Base-by-base conservation (phyloP, 2,329 filamentous ascomycete species). In the Aspergillus amoenus region DNA sequence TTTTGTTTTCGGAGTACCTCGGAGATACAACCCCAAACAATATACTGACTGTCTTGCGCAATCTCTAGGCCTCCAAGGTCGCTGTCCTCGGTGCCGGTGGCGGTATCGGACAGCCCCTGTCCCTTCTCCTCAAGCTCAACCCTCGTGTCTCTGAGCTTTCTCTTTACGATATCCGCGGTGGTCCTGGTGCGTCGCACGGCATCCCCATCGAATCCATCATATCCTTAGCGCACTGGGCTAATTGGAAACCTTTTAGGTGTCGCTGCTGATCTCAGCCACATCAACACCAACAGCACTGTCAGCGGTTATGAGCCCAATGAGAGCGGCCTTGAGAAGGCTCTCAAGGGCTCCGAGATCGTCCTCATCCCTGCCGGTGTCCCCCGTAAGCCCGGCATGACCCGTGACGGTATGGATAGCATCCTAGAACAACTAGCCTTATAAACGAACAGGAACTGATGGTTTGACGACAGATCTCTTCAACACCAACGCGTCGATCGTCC, bases 401-500 rank as follows among this genome's bases (percentile, higher is more conserved):
- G 94, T 84, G 94, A 99, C 81, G 85, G 85, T 87, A 81, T 62
- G 79, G 15, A 40, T 49, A 37, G 15, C 18, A 45, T 54, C 32
- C 32, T 52, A 42, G 27, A 34, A 42, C 27, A 18, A 17, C 24
- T 37, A 27, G 15, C 24, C 45, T 22, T 24, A 17, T 34, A 48
- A 52, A n/a, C 17, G 21, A 3, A 17, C 24, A 15, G 46, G 13
- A 17, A 52, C 60, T 60, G 39, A 58, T 56, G 15, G 32, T 34
- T 34, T 30, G 45, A 57, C 17, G 5, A 18, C 54, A 87, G 93
- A 99, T 78, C 89, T 99, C 65, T 99, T 99, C 92, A 97, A 97
- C 88, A 99, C 93, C 85, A 99, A 99, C 81, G 94, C 94, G 79
- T 96, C 91, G 77, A 99, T 99, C 78, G 94, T 99, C 77, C 93